Percentiles rank a stretch among this genome's conserved stretches.
Conservation (phyloP, 768 basidiomycete species). For the Russula brevipes region DNA sequence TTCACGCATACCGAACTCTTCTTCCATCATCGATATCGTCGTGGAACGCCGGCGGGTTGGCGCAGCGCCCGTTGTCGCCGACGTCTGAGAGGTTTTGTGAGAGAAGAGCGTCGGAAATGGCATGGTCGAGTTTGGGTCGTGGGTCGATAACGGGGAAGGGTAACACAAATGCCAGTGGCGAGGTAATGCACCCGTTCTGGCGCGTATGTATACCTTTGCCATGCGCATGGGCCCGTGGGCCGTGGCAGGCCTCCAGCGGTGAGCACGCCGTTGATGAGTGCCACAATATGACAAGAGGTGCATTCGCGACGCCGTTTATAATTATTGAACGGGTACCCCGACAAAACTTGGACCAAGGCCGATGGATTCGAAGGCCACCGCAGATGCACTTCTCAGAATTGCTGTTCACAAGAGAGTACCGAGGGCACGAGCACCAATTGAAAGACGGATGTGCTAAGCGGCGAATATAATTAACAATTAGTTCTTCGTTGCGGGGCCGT, state of each 20-base stretch:
- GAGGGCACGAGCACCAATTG: too few relatives aligned
- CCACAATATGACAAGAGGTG: background rate
- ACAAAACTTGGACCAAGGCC: background rate
- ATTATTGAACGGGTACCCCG: too few relatives aligned
- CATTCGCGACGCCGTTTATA: too few relatives aligned
- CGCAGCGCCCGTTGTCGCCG: background rate
- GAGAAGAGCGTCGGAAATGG: background rate
- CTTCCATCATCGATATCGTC: conserved; percentile 14
- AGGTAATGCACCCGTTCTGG: background rate
- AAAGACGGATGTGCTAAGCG: too few relatives aligned
- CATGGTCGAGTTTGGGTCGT: background rate
- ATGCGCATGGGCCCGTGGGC: background rate
- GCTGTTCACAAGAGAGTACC: too few relatives aligned
- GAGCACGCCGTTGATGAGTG: background rate
- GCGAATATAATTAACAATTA: too few relatives aligned
- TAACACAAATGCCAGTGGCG: background rate
- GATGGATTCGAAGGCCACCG: background rate
- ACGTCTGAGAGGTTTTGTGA: background rate
- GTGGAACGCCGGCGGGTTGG: conserved; percentile 9
- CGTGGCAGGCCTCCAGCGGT: background rate
- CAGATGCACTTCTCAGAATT: background rate
- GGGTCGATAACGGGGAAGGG: background rate
- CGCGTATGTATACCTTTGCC: conserved; percentile 2
- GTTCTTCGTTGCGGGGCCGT: too few relatives aligned
- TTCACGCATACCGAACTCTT: conserved; percentile 10